phyloP scores from a whole-genome alignment of 352 stramenopile genomes.

The Peronosclerospora sorghi region DNA sequence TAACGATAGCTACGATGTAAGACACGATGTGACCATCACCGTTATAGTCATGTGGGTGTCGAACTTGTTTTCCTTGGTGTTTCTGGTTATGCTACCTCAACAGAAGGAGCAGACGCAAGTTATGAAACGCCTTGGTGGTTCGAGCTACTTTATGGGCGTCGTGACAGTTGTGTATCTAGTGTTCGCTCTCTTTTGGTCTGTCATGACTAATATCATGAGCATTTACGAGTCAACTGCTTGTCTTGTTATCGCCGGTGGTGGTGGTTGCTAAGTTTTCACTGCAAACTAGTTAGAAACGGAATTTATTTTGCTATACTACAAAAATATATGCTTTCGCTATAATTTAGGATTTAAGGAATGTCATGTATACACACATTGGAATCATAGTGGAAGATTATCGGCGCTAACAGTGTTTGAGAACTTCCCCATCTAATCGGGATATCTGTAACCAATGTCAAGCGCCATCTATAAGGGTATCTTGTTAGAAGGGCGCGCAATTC shows the following conservation, averaged over 20 bases:
- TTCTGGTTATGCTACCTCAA: constrained; percentile 41
- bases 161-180: constrained; percentile 31
- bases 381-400: no score
- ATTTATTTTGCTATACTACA: no score
- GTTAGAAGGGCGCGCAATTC: no score
- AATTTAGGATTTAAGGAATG: no score
- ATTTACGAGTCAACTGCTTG: constrained; percentile 47
- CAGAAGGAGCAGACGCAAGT: constrained; percentile 57
- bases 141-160: constrained; percentile 34
- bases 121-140: constrained; percentile 51
- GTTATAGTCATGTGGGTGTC: constrained; percentile 40
- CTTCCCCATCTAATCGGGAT: no score
- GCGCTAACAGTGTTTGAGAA: no score
- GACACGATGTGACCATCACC: constrained; percentile 39
- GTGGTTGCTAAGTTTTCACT: constrained; percentile 28
- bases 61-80: constrained; percentile 40
- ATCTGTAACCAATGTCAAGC: no score
- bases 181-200: constrained; percentile 40
- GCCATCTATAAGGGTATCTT: no score
- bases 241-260: constrained; percentile 40
- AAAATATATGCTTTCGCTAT: no score
- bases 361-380: no score
- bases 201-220: constrained; percentile 48
- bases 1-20: constrained; percentile 32
- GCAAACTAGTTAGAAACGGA: no score